phyloP scores from a whole-genome alignment of 441 rosid species.

The Capsella rubella region DNA sequence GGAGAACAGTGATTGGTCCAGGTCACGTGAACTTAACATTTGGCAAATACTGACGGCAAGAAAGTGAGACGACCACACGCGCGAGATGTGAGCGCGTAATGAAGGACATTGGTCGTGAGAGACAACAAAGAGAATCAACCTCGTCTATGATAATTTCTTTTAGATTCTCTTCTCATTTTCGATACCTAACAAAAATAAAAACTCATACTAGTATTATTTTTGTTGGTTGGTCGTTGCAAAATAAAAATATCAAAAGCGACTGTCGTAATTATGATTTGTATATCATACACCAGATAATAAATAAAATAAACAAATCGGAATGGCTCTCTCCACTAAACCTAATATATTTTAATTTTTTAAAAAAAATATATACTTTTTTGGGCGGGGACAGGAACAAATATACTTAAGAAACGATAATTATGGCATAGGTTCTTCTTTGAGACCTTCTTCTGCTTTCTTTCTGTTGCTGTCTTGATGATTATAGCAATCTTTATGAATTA shows the following conservation, averaged over 20 bases:
- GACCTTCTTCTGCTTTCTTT: conserved; percentile 16
- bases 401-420: conserved; percentile 25
- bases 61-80: conserved; percentile 27
- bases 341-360: neutral
- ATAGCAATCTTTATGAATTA: neutral
- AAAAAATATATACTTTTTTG: conserved; percentile 1
- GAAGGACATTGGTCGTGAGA: neutral
- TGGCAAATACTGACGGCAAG: conserved; percentile 26
- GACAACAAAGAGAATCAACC: conserved; percentile 44
- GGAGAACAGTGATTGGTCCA: conserved; percentile 8
- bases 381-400: conserved; percentile 35
- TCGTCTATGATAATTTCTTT: conserved; percentile 43
- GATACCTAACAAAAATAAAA: conserved; percentile 12
- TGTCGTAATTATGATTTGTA: conserved; percentile 37
- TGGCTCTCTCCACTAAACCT: conserved; percentile 39
- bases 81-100: too few species aligned
- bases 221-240: conserved; percentile 31
- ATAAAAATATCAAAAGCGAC: conserved; percentile 18
- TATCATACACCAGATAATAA: neutral
- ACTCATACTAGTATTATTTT: neutral
- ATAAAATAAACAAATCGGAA: conserved; percentile 21
- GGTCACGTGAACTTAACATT: conserved; percentile 24
- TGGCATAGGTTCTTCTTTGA: conserved; percentile 34
- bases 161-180: conserved; percentile 41
- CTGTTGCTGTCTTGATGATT: conserved; percentile 7